Conservation (phyloP, 805 yeast species). For the Saturnispora kantuleensis region DNA sequence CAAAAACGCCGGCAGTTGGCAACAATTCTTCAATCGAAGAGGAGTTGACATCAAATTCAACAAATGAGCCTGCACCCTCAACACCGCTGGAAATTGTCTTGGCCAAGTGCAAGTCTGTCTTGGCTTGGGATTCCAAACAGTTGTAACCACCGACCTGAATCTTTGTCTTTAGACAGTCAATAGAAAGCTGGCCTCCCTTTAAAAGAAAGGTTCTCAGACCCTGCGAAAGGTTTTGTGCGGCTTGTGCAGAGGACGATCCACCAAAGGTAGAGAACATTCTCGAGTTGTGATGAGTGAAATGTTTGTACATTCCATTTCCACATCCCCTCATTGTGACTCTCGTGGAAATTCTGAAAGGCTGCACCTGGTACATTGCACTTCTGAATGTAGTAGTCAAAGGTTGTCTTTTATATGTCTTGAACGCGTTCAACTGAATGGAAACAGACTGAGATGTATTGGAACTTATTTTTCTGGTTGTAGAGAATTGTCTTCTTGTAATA, state of each 20-base stretch:
- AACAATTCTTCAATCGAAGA: conserved; percentile 7
- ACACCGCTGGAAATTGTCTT: conserved; percentile 23
- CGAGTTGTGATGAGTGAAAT: conserved; percentile 28
- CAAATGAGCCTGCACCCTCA: conserved; percentile 36
- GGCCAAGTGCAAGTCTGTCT: conserved; percentile 27
- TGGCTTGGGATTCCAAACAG: conserved; percentile 22
- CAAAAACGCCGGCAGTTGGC: conserved; percentile 21
- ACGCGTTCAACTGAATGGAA: too few species aligned
- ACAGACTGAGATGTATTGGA: not conserved
- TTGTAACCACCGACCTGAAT: conserved; percentile 14
- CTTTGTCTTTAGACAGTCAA: conserved; percentile 13
- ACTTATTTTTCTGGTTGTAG: conserved; percentile 13
- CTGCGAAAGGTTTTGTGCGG: conserved; percentile 46
- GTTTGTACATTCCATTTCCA: conserved; percentile 25
- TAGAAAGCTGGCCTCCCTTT: conserved; percentile 26
- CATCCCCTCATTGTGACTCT: conserved; percentile 13
- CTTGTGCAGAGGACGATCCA: conserved; percentile 38
- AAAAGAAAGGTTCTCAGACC: conserved; percentile 32
- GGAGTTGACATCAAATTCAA: conserved; percentile 44
- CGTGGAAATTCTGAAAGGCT: conserved; percentile 21
- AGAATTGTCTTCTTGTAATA: conserved; percentile 18
- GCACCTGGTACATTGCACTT: conserved; percentile 18
- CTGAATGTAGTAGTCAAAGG: conserved; percentile 11
- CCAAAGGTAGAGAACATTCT: conserved; percentile 33
- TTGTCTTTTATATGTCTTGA: not conserved